phyloP scores from a whole-genome alignment of 345 rosid species.

The Balakata baccata region DNA sequence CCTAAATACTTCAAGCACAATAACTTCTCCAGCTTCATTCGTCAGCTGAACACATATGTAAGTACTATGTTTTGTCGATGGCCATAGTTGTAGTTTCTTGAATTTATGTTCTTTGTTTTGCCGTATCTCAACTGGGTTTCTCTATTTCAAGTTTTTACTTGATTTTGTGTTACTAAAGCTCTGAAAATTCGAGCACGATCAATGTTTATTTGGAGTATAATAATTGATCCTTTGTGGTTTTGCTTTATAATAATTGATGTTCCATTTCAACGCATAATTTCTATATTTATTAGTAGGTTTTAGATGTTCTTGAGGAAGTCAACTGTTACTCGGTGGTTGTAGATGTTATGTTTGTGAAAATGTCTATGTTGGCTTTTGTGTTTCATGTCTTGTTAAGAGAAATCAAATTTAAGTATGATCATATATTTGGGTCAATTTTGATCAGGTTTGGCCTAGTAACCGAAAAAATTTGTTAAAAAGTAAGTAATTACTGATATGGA shows the following conservation, averaged over 20 bases:
- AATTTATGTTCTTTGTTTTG: background rate
- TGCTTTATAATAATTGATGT: too few relatives aligned
- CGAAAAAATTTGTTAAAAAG: background rate
- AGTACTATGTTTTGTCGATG: constrained; percentile 10
- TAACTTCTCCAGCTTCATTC: constrained; percentile 36
- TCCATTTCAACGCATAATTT: too few relatives aligned
- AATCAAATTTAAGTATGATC: background rate
- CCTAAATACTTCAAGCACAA: constrained; percentile 32
- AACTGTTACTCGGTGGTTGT: background rate
- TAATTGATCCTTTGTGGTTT: too few relatives aligned
- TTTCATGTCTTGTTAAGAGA: background rate
- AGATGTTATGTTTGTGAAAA: constrained; percentile 10
- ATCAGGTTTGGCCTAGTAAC: too few relatives aligned
- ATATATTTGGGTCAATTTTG: background rate
- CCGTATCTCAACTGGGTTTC: background rate
- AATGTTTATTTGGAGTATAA: too few relatives aligned
- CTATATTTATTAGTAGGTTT: too few relatives aligned
- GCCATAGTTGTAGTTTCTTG: background rate
- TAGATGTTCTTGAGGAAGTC: background rate
- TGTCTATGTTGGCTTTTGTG: background rate
- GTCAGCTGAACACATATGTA: constrained; percentile 36
- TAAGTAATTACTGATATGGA: background rate
- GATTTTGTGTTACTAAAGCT: too few relatives aligned
- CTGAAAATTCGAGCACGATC: too few relatives aligned
- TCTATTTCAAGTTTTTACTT: background rate